Evolutionary conservation across 129 eudicot genomes (phyloP).

Genomic region (Helichrysum umbraculigerum): DNA sequence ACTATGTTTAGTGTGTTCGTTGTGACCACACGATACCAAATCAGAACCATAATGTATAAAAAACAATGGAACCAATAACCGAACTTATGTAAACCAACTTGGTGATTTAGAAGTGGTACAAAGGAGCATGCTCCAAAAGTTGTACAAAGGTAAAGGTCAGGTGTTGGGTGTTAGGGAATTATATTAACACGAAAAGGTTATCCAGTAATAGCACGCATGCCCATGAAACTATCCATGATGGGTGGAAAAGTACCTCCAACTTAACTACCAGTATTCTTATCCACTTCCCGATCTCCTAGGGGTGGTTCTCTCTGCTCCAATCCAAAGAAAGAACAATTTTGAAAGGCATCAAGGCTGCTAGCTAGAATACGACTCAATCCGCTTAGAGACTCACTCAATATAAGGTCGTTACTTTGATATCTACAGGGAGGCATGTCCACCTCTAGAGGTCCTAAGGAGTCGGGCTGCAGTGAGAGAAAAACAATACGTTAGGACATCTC

Average conservation of each 20-base stretch:
- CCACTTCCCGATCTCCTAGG: slow-evolving; percentile 49
- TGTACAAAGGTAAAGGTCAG: slow-evolving; percentile 19
- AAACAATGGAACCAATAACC: neutral
- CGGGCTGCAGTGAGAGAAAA: slow-evolving; percentile 66
- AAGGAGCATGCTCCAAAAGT: slow-evolving; percentile 8
- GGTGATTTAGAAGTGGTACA: neutral
- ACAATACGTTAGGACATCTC: slow-evolving; percentile 1
- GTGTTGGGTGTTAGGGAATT: slow-evolving; percentile 26
- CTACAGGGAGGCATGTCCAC: slow-evolving; percentile 76
- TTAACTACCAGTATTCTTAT: slow-evolving; percentile 40
- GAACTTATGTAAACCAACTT: neutral
- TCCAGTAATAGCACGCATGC: slow-evolving; percentile 8
- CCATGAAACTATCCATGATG: neutral
- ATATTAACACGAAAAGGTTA: slow-evolving; percentile 29
- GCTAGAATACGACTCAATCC: slow-evolving; percentile 84
- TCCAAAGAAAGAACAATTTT: slow-evolving; percentile 62
- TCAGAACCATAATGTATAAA: neutral
- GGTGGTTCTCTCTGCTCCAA: slow-evolving; percentile 54
- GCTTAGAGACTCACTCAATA: slow-evolving; percentile 75
- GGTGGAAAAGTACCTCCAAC: slow-evolving; percentile 28
- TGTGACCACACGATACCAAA: neutral
- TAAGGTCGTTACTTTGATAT: slow-evolving; percentile 73
- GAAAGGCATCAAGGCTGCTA: slow-evolving; percentile 90
- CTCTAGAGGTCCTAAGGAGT: slow-evolving; percentile 89
- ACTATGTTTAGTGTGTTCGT: neutral